Evolutionary conservation across 768 basidiomycete genomes (phyloP), one percentile per base, ranked within the genome.

Genomic region (Phallus indusiatus): DNA sequence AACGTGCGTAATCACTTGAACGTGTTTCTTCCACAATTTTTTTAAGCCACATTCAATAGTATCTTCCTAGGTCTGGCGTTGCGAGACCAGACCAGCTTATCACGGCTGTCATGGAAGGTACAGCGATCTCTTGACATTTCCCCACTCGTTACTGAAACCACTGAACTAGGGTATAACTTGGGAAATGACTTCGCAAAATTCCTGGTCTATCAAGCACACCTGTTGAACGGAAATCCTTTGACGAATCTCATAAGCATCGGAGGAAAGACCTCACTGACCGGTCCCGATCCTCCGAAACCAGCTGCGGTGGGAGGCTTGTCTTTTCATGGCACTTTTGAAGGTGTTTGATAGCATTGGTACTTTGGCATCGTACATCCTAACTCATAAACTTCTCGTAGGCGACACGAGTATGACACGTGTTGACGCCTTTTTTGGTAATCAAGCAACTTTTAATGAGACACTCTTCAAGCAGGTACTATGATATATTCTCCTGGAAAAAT

Each of bases 1-100:
- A 83, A 85, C 4, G 42, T 42, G 12, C 12, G n/a, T 14, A n/a
- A n/a, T n/a, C n/a, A 14, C 42, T 10, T 42, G 4, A 5, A 42
- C 12, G 42, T 10, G n/a, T 42, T 42, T 11, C 42, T 42, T 11
- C 12, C 12, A 42, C 14, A 10, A 10, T 11, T 18, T 17, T 3
- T 33, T 6, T 20, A 16, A 12, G 12, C 12, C n/a, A 12, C 53
- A 28, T 42, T 14, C 12, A 21, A n/a, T 2, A 60, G 60, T 60
- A 48, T 12, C 54, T 60, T 33, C 60, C 60, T 18, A 37, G 54
- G 11, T 21, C 35, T 11, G 60, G 60, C 17, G 46, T 60, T n/a
- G 60, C 60, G 8, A 60, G 46, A 17, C 60, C 60, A 3, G 54
- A 42, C 7, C 60, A 60, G 46, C 48, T 60, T 34, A 33, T 60